Evolutionary conservation across 176 grass and related monocot genomes (phyloP).

Genomic region (Tillandsia leiboldiana): DNA sequence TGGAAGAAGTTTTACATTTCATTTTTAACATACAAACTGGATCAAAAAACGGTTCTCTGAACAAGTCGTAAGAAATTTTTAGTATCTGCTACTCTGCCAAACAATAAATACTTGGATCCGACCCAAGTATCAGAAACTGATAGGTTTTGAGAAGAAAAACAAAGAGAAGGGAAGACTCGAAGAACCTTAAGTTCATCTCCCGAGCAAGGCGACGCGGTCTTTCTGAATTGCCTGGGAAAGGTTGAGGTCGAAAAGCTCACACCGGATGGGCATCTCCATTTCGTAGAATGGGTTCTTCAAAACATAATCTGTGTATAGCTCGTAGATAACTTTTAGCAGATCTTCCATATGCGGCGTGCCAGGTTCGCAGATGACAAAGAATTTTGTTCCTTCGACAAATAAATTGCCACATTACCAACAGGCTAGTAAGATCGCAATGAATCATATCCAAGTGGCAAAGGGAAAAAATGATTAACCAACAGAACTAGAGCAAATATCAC

Average conservation of each 20-base stretch:
- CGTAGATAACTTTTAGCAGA: constrained; percentile 69
- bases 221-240: constrained; percentile 86
- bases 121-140: too few species aligned
- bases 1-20: too few species aligned
- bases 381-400: constrained; percentile 62
- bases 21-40: too few species aligned
- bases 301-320: constrained; percentile 86
- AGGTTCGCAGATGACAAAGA: constrained; percentile 82
- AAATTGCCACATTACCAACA: constrained; percentile 8
- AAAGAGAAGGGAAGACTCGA: background rate
- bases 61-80: background rate
- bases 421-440: background rate
- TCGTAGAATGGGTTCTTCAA: constrained; percentile 97
- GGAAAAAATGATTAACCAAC: too few species aligned
- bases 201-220: constrained; percentile 60
- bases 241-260: constrained; percentile 90
- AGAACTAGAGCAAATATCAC: too few species aligned
- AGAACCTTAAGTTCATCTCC: constrained; percentile 29
- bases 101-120: background rate
- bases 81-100: background rate
- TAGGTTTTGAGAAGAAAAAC: background rate
- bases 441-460: background rate
- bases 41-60: background rate
- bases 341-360: constrained; percentile 62
- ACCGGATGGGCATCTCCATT: constrained; percentile 98